These are phyloP conservation scores for Theileria orientalis DNA, from an alignment of 169 alveolate species.

Conservation along the genomic window DNA sequence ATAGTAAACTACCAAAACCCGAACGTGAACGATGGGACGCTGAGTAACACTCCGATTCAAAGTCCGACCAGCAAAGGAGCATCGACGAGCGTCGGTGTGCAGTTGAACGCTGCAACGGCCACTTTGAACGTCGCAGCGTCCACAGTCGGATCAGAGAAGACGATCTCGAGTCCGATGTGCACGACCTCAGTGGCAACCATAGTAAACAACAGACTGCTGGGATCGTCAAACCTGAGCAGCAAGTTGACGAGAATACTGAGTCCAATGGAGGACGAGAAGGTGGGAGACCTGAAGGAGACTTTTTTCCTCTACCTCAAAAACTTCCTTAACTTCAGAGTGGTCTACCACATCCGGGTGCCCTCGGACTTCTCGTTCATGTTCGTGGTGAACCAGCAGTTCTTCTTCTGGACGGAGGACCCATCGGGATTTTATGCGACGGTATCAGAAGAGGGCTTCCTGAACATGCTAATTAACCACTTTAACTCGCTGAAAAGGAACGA, in stretches of 20 bases:
- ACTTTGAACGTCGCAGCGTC: too few species aligned
- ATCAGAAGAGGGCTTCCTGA: conserved; percentile 47
- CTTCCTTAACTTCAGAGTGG: conserved; percentile 1
- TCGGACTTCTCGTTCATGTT: conserved; percentile 19
- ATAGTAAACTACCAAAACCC: conserved; percentile 21
- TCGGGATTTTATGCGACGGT: conserved; percentile 51
- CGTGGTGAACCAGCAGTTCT: conserved; percentile 27
- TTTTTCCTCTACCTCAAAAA: neutral
- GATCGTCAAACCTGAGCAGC: neutral
- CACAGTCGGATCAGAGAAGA: too few species aligned
- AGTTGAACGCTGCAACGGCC: too few species aligned
- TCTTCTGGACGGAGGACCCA: conserved; percentile 51
- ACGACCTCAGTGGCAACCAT: neutral
- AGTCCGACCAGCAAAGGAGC: neutral
- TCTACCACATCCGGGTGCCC: conserved; percentile 33
- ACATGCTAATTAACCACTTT: conserved; percentile 3
- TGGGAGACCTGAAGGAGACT: neutral
- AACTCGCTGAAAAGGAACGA: neutral
- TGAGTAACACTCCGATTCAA: neutral
- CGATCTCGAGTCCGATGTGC: neutral
- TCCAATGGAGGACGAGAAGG: neutral
- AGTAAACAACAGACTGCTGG: neutral
- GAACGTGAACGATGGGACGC: neutral
- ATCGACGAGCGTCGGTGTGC: neutral
- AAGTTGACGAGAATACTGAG: neutral